A percentile compares a stretch with the other conserved stretches of the same genome.
Evolutionary conservation across 305 asterid species (phyloP).

Genomic region (Solanum hybrid): DNA sequence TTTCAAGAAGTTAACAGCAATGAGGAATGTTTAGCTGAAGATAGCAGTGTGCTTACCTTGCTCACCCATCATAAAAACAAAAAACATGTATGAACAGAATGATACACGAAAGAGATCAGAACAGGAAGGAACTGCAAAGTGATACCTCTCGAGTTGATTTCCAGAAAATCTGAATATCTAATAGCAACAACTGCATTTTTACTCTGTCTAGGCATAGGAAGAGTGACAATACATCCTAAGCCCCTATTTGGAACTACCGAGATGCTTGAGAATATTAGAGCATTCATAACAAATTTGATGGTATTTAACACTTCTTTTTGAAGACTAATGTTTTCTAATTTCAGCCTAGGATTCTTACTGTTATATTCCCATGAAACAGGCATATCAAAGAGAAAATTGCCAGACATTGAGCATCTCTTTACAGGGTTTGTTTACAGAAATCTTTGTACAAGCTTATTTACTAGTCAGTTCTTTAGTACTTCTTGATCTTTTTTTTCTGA

Average conservation of each 20-base stretch:
- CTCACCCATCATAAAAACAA: neutral
- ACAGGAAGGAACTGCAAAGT: neutral
- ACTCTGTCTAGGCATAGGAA: neutral
- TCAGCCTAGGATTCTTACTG: neutral
- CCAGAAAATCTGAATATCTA: neutral
- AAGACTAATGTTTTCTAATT: neutral
- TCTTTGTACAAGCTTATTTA: neutral
- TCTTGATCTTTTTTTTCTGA: neutral
- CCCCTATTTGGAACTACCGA: neutral
- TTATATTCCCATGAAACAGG: neutral
- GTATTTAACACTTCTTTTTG: neutral
- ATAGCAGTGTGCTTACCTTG: neutral
- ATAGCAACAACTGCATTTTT: neutral
- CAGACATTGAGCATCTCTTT: neutral
- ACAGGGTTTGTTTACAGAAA: neutral
- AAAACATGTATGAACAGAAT: neutral
- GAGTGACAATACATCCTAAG: neutral
- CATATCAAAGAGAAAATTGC: neutral
- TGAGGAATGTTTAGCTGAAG: neutral
- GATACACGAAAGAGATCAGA: neutral
- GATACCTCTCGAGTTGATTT: neutral
- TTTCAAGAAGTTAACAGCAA: slow-evolving; percentile 8
- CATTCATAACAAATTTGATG: neutral
- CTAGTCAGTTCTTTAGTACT: neutral
- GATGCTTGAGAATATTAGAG: neutral